Percentiles rank a stretch among this genome's conserved stretches.
These are phyloP conservation scores for Madurella mycetomatis DNA, from an alignment of 2,329 filamentous ascomycete species.

Conservation along the genomic window DNA sequence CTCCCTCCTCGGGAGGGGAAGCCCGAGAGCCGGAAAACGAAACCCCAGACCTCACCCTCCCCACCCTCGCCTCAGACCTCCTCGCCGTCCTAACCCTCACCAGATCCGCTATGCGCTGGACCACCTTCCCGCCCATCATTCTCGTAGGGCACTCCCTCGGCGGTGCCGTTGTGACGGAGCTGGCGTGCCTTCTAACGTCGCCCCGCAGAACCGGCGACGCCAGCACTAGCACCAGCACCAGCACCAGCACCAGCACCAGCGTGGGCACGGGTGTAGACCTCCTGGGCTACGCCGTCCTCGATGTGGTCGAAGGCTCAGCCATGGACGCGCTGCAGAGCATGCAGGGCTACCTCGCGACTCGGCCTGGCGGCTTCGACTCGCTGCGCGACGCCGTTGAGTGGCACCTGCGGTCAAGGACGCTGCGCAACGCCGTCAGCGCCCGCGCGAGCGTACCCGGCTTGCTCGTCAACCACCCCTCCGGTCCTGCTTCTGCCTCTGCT, in stretches of 20 bases:
- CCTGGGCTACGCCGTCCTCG: constrained; percentile 82
- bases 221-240: background rate
- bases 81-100: constrained; percentile 64
- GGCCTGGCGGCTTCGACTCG: constrained; percentile 73
- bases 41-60: constrained; percentile 63
- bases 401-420: constrained; percentile 84
- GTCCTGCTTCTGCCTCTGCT: background rate
- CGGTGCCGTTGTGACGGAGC: constrained; percentile 82
- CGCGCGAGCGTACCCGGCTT: constrained; percentile 81
- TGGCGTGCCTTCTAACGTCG: constrained; percentile 56
- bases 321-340: constrained; percentile 94
- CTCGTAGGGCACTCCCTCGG: constrained; percentile 91
- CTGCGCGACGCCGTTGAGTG: constrained; percentile 81
- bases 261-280: constrained; percentile 42
- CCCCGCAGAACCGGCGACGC: constrained; percentile 30
- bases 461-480: constrained; percentile 48
- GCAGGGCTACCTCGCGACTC: constrained; percentile 81
- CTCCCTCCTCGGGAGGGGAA: constrained; percentile 26
- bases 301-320: constrained; percentile 93
- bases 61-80: constrained; percentile 69
- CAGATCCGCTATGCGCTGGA: constrained; percentile 66
- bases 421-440: constrained; percentile 79
- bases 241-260: background rate
- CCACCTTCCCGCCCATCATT: constrained; percentile 66
- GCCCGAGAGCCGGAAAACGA: constrained; percentile 22